Evolutionary conservation across 805 yeast genomes (phyloP).

Genomic region (Yamadazyma nakazawae): DNA sequence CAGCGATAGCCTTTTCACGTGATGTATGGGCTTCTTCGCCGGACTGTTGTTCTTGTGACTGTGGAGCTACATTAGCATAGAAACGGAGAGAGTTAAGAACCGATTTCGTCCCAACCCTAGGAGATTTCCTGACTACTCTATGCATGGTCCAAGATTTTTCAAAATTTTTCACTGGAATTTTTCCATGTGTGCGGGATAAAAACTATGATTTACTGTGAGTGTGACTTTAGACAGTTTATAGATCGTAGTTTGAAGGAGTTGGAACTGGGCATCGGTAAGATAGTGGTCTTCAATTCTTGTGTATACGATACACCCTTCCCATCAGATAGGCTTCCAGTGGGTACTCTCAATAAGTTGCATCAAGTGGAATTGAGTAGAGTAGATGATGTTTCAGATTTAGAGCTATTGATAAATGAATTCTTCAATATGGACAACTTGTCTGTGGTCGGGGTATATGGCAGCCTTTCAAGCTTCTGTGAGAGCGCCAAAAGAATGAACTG

Average conservation of each 20-base stretch:
- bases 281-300: constrained; percentile 3
- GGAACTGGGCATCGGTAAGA: not conserved
- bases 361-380: not conserved
- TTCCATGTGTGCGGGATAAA: not conserved
- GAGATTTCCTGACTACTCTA: constrained; percentile 1
- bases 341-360: not conserved
- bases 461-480: not conserved
- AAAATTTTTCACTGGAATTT: constrained; percentile 5
- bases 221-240: not conserved
- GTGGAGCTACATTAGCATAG: not conserved
- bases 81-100: not conserved
- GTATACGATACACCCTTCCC: constrained; percentile 1
- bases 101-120: not conserved
- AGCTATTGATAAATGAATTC: not conserved
- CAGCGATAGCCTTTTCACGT: constrained; percentile 41
- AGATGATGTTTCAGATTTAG: not conserved
- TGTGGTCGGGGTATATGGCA: constrained; percentile 2
- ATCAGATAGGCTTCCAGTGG: not conserved
- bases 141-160: constrained; percentile 1
- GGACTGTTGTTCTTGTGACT: not conserved
- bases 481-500: constrained; percentile 4
- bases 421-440: not conserved
- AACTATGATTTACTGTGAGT: constrained; percentile 1
- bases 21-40: constrained; percentile 6
- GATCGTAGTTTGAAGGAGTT: not conserved